Conservation (phyloP, 306 rosid genomes). For the Boehmeria nivea region DNA sequence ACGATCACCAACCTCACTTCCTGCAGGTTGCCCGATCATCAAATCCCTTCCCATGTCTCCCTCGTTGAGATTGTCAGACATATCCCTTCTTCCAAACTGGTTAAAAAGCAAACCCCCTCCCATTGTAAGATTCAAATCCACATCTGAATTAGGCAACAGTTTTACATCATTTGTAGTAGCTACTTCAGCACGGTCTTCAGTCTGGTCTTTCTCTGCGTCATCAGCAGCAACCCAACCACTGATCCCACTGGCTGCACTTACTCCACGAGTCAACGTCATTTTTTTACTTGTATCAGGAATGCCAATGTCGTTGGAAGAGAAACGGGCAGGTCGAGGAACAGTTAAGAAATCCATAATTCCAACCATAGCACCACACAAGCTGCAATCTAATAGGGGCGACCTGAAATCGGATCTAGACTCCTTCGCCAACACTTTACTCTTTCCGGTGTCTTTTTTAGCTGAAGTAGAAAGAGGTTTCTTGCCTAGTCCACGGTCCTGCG, state of each 20-base stretch:
- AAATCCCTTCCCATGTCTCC: constrained; percentile 96
- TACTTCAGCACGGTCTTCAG: constrained; percentile 94
- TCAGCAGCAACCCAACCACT: constrained; percentile 92
- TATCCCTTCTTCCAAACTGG: constrained; percentile 56
- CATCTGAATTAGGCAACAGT: constrained; percentile 43
- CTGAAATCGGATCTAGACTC: constrained; percentile 70
- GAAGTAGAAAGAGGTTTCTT: constrained; percentile 70
- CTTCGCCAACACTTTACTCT: constrained; percentile 56
- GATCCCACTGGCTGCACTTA: constrained; percentile 97
- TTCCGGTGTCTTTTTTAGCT: constrained; percentile 66
- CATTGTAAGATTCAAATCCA: constrained; percentile 92
- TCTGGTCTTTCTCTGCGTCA: constrained; percentile 79
- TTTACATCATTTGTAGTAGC: constrained; percentile 69
- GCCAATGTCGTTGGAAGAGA: constrained; percentile 61
- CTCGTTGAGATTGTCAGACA: constrained; percentile 60
- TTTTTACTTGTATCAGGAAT: constrained; percentile 84
- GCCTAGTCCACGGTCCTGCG: constrained; percentile 61
- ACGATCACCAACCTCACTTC: constrained; percentile 96
- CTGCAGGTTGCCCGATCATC: constrained; percentile 92
- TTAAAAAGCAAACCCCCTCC: constrained; percentile 62
- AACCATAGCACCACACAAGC: constrained; percentile 92
- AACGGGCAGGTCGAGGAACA: constrained; percentile 73
- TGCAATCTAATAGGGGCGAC: constrained; percentile 84
- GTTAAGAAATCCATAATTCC: constrained; percentile 74
- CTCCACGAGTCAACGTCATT: constrained; percentile 96